Percentiles rank a stretch among this genome's conserved stretches.
phyloP scores from a whole-genome alignment of 306 rosid genomes.

The Begonia peltatifolia region DNA sequence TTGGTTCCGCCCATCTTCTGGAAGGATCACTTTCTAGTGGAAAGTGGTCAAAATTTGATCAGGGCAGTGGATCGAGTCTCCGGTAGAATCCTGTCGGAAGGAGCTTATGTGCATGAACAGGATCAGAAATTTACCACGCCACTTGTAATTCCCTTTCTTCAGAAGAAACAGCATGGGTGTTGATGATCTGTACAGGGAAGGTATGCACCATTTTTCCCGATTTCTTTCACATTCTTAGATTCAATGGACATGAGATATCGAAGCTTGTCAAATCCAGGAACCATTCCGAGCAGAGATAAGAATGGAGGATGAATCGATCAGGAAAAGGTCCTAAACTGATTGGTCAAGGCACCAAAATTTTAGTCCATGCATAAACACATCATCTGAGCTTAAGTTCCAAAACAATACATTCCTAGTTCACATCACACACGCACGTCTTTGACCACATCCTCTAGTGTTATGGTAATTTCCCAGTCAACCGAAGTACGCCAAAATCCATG shows the following conservation, averaged over 20 bases:
- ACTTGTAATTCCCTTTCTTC: too few species aligned
- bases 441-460: too few species aligned
- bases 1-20: constrained; percentile 7
- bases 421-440: too few species aligned
- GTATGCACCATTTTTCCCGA: constrained; percentile 40
- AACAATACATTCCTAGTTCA: too few species aligned
- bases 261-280: constrained; percentile 64
- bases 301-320: constrained; percentile 75
- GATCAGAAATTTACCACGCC: not conserved
- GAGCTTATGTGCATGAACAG: constrained; percentile 26
- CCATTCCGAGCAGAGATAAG: constrained; percentile 93
- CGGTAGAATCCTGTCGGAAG: constrained; percentile 62
- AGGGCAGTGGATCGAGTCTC: constrained; percentile 84
- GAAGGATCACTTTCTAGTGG: constrained; percentile 53
- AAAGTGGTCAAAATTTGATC: constrained; percentile 23
- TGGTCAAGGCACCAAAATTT: too few species aligned
- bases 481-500: constrained; percentile 45
- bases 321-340: constrained; percentile 68
- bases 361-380: too few species aligned
- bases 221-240: constrained; percentile 56
- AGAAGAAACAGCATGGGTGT: too few species aligned
- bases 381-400: too few species aligned
- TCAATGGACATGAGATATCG: constrained; percentile 74
- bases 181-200: too few species aligned
- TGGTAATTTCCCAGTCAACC: constrained; percentile 35